Evolutionary conservation across 257 asterid species (phyloP).

Genomic region (Handroanthus guayacan): DNA sequence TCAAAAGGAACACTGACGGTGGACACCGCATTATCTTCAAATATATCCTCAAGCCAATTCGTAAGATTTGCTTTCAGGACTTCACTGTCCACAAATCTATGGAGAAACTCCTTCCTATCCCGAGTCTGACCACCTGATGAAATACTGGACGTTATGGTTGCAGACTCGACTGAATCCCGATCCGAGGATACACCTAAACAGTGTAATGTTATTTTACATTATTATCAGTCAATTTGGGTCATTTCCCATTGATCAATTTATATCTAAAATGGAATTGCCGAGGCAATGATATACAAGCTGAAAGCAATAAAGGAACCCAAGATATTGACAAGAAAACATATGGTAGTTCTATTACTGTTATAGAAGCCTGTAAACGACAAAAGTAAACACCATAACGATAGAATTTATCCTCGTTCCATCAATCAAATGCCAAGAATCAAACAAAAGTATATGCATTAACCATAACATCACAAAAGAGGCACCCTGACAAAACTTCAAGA

Average conservation of each 20-base stretch:
- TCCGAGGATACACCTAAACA: conserved; percentile 75
- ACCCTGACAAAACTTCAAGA: not conserved
- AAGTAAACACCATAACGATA: not conserved
- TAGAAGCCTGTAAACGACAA: not conserved
- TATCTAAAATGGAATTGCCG: conserved; percentile 11
- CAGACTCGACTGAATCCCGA: conserved; percentile 77
- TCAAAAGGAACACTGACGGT: conserved; percentile 82
- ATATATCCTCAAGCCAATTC: conserved; percentile 67
- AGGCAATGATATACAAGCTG: not conserved
- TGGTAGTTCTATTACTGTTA: conserved; percentile 9
- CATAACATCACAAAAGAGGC: not conserved
- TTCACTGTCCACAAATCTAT: conserved; percentile 76
- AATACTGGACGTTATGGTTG: conserved; percentile 70
- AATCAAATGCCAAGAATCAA: not conserved
- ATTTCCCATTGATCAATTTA: conserved; percentile 11
- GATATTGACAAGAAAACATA: conserved; percentile 9
- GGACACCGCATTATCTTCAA: conserved; percentile 42
- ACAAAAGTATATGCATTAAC: not conserved
- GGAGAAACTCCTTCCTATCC: conserved; percentile 82
- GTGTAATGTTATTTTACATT: conserved; percentile 5
- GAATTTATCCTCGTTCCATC: not conserved
- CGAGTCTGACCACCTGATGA: conserved; percentile 76
- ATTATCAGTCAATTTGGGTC: conserved; percentile 13
- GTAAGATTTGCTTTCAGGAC: conserved; percentile 56
- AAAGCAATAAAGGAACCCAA: not conserved